Percentiles rank a stretch among this genome's conserved stretches.
These are phyloP conservation scores for Zizania latifolia DNA, from an alignment of 176 grass and related monocot species.

Conservation along the genomic window DNA sequence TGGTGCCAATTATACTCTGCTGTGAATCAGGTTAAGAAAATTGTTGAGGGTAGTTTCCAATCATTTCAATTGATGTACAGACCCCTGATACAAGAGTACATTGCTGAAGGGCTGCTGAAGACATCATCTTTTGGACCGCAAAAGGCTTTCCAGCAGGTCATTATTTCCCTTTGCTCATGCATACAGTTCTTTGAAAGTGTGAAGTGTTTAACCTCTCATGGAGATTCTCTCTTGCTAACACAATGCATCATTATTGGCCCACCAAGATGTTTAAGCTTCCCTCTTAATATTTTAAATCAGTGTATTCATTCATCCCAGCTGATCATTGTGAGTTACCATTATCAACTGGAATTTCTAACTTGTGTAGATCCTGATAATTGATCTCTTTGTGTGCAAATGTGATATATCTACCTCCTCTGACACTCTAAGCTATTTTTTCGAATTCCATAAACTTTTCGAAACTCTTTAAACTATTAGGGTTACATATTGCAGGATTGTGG, in stretches of 20 bases:
- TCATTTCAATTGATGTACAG: constrained; percentile 75
- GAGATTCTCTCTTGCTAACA: background rate
- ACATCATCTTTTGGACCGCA: constrained; percentile 33
- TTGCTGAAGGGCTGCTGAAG: constrained; percentile 55
- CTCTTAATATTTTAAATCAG: background rate
- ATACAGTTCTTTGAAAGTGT: background rate
- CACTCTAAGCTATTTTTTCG: background rate
- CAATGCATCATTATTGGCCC: background rate
- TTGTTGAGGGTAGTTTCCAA: constrained; percentile 73
- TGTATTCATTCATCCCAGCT: background rate
- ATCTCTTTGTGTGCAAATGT: background rate
- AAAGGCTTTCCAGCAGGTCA: constrained; percentile 59
- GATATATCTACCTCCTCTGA: background rate
- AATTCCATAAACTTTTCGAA: background rate
- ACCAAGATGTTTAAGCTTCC: background rate
- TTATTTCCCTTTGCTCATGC: constrained; percentile 9
- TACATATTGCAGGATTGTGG: constrained; percentile 48
- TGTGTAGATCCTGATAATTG: background rate
- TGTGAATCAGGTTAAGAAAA: constrained; percentile 73
- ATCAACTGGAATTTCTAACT: background rate
- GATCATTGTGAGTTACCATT: background rate
- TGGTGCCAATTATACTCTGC: background rate
- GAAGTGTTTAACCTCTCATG: background rate
- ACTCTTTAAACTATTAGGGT: background rate
- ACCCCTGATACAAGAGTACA: constrained; percentile 58